These are phyloP conservation scores for Puya raimondii DNA, from an alignment of 176 grass and related monocot species.

Conservation along the genomic window DNA sequence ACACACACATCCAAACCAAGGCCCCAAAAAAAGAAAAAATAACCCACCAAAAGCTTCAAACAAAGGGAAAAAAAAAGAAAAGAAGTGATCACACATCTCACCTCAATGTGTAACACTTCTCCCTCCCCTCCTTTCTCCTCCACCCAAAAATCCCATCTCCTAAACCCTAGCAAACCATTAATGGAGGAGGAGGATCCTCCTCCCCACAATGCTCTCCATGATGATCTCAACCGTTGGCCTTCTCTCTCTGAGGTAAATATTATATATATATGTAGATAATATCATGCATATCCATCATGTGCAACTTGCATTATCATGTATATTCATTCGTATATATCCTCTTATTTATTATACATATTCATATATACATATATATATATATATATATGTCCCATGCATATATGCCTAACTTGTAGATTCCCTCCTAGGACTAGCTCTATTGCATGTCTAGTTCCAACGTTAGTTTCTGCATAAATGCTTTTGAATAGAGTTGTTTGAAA, in stretches of 20 bases:
- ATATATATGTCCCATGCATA: too few relatives aligned
- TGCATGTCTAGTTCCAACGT: too few relatives aligned
- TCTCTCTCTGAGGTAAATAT: constrained; percentile 20
- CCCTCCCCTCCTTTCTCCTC: constrained; percentile 11
- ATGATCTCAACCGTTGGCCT: constrained; percentile 16
- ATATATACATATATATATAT: too few relatives aligned
- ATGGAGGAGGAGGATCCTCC: neutral
- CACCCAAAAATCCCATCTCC: constrained; percentile 9
- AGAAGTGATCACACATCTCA: too few relatives aligned
- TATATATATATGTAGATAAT: neutral
- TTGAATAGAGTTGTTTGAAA: too few relatives aligned
- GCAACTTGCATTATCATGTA: neutral
- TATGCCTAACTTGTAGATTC: too few relatives aligned
- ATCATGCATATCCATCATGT: neutral
- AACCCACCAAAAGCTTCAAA: too few relatives aligned
- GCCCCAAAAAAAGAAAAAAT: neutral
- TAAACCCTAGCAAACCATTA: constrained; percentile 20
- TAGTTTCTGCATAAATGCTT: too few relatives aligned
- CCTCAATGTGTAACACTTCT: constrained; percentile 24
- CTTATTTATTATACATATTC: too few relatives aligned
- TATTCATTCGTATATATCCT: neutral
- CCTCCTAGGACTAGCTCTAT: too few relatives aligned
- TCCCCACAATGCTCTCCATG: constrained; percentile 15
- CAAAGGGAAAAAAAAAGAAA: neutral
- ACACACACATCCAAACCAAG: too few relatives aligned